Evolutionary conservation across 1,284 basidiomycete genomes (phyloP).

Genomic region (Leccinum ponderosum): DNA sequence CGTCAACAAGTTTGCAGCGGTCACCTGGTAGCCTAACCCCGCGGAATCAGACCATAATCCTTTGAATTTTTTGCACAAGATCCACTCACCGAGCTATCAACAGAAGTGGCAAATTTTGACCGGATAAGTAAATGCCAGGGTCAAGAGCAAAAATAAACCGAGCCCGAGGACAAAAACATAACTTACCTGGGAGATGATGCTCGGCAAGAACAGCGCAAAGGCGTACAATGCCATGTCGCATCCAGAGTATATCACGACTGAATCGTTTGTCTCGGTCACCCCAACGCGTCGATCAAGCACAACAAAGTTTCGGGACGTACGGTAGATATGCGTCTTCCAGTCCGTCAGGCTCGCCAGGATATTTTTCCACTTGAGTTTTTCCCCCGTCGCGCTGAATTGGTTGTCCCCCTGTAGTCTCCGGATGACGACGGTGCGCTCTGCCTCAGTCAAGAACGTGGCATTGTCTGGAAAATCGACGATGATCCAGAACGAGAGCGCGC

Average conservation of each 20-base stretch:
- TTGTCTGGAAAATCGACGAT: conserved; percentile 82
- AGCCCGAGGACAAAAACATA: not conserved
- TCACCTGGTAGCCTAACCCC: conserved; percentile 59
- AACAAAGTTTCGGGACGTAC: conserved; percentile 36
- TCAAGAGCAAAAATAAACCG: not conserved
- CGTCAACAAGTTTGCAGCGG: conserved; percentile 69
- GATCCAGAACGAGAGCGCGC: conserved; percentile 67
- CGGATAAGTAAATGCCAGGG: not conserved
- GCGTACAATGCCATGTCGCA: conserved; percentile 68
- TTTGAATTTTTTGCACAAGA: conserved; percentile 1
- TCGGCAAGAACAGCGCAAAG: conserved; percentile 71
- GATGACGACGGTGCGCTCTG: conserved; percentile 68
- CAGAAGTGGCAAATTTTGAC: not conserved
- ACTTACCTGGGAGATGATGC: conserved; percentile 64
- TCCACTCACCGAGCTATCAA: conserved; percentile 47
- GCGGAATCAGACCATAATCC: not conserved
- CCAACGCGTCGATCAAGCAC: not conserved
- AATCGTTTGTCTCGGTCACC: not conserved
- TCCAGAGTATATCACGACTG: conserved; percentile 60
- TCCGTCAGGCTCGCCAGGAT: conserved; percentile 62
- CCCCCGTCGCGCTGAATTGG: conserved; percentile 73
- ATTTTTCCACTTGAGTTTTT: conserved; percentile 60
- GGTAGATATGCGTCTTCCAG: conserved; percentile 75
- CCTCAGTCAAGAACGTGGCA: conserved; percentile 73
- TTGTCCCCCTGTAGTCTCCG: conserved; percentile 67